phyloP scores from a whole-genome alignment of 768 basidiomycete genomes.

The Podaxis sp. region DNA sequence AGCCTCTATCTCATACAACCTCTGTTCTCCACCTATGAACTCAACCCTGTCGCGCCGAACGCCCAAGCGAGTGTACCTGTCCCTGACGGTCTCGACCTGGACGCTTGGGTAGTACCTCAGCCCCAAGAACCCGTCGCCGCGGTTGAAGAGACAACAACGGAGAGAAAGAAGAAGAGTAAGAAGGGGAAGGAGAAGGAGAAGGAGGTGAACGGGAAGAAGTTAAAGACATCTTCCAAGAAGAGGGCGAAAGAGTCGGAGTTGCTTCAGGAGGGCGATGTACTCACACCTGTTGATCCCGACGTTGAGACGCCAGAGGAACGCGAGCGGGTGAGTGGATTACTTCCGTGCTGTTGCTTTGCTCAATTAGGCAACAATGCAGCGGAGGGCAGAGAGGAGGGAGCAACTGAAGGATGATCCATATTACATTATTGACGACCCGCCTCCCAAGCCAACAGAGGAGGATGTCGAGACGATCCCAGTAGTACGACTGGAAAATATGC shows the following conservation, averaged over 20 bases:
- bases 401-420: conserved; percentile 86
- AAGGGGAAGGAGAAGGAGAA: conserved; percentile 35
- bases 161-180: conserved; percentile 54
- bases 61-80: conserved; percentile 82
- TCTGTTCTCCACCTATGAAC: conserved; percentile 71
- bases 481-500: conserved; percentile 76
- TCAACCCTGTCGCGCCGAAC: conserved; percentile 77
- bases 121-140: conserved; percentile 33
- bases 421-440: conserved; percentile 72
- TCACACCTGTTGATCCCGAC: conserved; percentile 36
- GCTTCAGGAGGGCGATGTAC: conserved; percentile 23
- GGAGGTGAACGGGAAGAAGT: conserved; percentile 23
- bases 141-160: conserved; percentile 41
- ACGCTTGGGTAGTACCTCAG: conserved; percentile 79
- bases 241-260: conserved; percentile 25
- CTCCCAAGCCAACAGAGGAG: conserved; percentile 35
- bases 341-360: not conserved
- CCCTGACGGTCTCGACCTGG: conserved; percentile 85
- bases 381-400: conserved; percentile 72
- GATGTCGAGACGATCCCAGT: conserved; percentile 94
- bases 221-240: conserved; percentile 26
- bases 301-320: conserved; percentile 59
- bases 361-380: conserved; percentile 37
- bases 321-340: conserved; percentile 54
- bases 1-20: conserved; percentile 84